These are phyloP conservation scores for Tilletia horrida DNA, from an alignment of 1,284 basidiomycete species.

Conservation along the genomic window DNA sequence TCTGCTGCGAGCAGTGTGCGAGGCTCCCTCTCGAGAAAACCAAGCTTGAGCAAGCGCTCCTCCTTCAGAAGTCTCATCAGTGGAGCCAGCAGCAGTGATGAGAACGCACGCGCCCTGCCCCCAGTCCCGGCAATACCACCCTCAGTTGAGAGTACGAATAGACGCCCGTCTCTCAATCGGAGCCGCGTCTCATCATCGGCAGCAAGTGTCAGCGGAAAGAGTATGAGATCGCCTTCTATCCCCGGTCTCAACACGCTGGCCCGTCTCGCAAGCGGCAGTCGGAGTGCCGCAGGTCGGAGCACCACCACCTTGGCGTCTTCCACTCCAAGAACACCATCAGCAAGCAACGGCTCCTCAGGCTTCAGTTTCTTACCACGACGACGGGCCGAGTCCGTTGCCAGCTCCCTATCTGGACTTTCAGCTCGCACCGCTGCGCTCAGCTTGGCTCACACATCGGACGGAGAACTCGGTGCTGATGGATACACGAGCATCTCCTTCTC, in stretches of 20 bases:
- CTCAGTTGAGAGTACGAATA: background rate
- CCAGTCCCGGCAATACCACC: too few relatives aligned
- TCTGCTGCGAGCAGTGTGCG: background rate
- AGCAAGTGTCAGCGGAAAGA: too few relatives aligned
- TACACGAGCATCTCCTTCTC: slow-evolving; percentile 7
- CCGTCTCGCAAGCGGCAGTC: too few relatives aligned
- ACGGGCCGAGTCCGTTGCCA: slow-evolving; percentile 7
- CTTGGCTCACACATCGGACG: slow-evolving; percentile 7
- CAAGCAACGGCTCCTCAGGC: background rate
- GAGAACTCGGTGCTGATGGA: slow-evolving; percentile 4
- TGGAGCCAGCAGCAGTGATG: background rate
- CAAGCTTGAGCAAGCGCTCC: background rate
- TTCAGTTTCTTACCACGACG: background rate
- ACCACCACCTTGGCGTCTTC: too few relatives aligned
- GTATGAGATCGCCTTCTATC: too few relatives aligned
- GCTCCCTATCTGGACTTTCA: slow-evolving; percentile 3
- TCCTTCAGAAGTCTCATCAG: slow-evolving; percentile 1
- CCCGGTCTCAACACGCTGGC: too few relatives aligned
- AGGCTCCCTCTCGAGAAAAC: background rate
- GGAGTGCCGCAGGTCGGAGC: too few relatives aligned
- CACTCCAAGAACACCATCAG: too few relatives aligned
- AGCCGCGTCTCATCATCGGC: too few relatives aligned
- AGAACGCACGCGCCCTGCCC: background rate
- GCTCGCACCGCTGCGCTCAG: slow-evolving; percentile 14
- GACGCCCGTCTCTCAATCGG: too few relatives aligned